Conservation (phyloP, 2,329 filamentous ascomycete genomes). For the Aurifilum marmelostoma region DNA sequence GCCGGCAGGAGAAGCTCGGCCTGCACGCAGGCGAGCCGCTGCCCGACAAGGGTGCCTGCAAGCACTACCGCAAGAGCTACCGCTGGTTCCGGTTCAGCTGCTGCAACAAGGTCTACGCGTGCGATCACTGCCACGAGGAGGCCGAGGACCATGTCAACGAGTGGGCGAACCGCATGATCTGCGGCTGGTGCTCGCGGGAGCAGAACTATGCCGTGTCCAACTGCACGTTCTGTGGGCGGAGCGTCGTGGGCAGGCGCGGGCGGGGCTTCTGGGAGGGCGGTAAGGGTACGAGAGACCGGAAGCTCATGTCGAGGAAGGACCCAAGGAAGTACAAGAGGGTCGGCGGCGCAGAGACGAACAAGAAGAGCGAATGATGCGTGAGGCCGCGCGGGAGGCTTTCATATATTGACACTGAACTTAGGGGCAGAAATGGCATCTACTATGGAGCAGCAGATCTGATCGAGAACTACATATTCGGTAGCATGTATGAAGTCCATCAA, state of each 20-base stretch:
- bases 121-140: constrained; percentile 75
- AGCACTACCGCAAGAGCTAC: constrained; percentile 62
- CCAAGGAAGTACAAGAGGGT: constrained; percentile 71
- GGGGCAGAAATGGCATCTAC: too few relatives aligned
- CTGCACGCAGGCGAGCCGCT: constrained; percentile 61
- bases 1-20: constrained; percentile 57
- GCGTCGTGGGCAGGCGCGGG: constrained; percentile 67
- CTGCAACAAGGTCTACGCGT: constrained; percentile 61
- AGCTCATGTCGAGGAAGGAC: constrained; percentile 74
- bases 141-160: constrained; percentile 74
- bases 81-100: constrained; percentile 70
- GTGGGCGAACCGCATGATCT: constrained; percentile 84
- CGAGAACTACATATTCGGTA: too few relatives aligned
- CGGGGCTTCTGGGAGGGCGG: constrained; percentile 86
- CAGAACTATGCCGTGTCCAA: constrained; percentile 78
- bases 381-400: not conserved
- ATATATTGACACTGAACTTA: not conserved
- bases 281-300: constrained; percentile 74
- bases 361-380: constrained; percentile 31
- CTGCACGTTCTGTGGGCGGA: constrained; percentile 73
- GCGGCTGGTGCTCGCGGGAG: constrained; percentile 78
- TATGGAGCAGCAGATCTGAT: too few relatives aligned
- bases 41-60: constrained; percentile 56
- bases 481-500: not conserved
- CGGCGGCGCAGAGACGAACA: constrained; percentile 45